Base-by-base conservation (phyloP, 805 yeast genomes). In the Lachancea thermotolerans region DNA sequence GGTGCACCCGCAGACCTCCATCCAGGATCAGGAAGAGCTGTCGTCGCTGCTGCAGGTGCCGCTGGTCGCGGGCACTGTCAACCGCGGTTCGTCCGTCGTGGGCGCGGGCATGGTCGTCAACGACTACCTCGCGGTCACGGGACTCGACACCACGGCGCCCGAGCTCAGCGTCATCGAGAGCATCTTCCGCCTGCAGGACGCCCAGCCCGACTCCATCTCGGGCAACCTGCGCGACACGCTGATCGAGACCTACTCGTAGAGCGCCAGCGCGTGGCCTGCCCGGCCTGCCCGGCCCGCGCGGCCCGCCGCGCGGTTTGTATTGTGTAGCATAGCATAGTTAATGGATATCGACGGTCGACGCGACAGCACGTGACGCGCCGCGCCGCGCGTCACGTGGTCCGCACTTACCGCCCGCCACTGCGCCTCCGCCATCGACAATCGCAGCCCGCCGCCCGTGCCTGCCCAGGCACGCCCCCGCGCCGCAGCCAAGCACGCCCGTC, bases 71-170 rank as follows among this genome's bases (percentile, higher is more conserved):
- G 99, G 99, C 68, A 90, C 97, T 34, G 90, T 93, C 48, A 93
- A 93, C 74, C 83, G 99, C 68, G 99, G 99, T 69, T 87, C 96
- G 27, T 71, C 95, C 4, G 97, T 91, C 41, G 95, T 93, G 49
- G 99, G 99, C 60, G 98, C 97, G 39, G 99, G 99, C 57, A 81
- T 93, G 81, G 98, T 93, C 44, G 99, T 90, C 43, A 93, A 93
- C 65, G 99, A 93, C 71, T 93, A 97, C 95, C 73, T 91, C 55
- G 95, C 98, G 28, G 98, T 95, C 36, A 76, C 96, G 39, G 99
- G 99, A 54, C 76, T 87, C 57, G 98, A 93, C 70, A 93, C 99
- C 47, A 90, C 99, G 53, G 98, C 99, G 39, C 97, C 99, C 41
- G 99, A 93, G 70, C 75, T 93, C 62, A 88, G 96, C 57, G 99